Evolutionary conservation across 805 yeast species (phyloP).

Genomic region (Metschnikowia picachoensis): DNA sequence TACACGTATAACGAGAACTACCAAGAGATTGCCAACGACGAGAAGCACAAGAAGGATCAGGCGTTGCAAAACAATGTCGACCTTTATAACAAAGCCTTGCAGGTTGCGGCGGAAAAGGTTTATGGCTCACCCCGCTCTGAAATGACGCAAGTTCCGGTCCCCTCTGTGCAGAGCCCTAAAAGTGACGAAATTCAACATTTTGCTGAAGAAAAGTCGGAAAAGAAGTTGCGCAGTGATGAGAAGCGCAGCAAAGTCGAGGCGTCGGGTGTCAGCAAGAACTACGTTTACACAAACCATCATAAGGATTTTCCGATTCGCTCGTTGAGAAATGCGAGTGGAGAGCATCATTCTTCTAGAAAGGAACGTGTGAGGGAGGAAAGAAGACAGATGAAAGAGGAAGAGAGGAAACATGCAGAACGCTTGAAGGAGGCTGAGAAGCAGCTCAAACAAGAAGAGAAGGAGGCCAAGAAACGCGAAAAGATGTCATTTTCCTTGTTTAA

Average conservation of each 20-base stretch:
- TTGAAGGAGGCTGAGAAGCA: conserved; percentile 5
- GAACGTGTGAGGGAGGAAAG: conserved; percentile 16
- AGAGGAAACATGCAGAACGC: conserved; percentile 4
- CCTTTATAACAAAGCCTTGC: conserved; percentile 52
- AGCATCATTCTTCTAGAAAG: conserved; percentile 6
- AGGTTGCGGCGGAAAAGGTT: conserved; percentile 53
- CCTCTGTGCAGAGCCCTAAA: background rate
- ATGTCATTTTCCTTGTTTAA: conserved; percentile 8
- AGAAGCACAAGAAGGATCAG: conserved; percentile 10
- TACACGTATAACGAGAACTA: conserved; percentile 4
- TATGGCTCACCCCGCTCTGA: conserved; percentile 34
- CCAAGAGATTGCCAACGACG: conserved; percentile 9
- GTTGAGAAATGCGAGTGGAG: conserved; percentile 8
- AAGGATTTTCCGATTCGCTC: conserved; percentile 15
- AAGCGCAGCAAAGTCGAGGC: conserved; percentile 12
- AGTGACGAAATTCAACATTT: conserved; percentile 2
- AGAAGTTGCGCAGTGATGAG: conserved; percentile 12
- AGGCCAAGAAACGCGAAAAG: conserved; percentile 10
- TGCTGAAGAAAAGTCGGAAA: conserved; percentile 11
- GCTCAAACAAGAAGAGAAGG: conserved; percentile 9
- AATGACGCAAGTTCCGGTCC: background rate
- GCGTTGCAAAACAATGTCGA: conserved; percentile 40
- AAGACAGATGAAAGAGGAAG: conserved; percentile 9
- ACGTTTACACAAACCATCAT: conserved; percentile 18
- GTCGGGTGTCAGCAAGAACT: conserved; percentile 14